Percentiles rank a stretch among this genome's conserved stretches.
phyloP scores from a whole-genome alignment of 306 rosid species.

The Vigna radiata region DNA sequence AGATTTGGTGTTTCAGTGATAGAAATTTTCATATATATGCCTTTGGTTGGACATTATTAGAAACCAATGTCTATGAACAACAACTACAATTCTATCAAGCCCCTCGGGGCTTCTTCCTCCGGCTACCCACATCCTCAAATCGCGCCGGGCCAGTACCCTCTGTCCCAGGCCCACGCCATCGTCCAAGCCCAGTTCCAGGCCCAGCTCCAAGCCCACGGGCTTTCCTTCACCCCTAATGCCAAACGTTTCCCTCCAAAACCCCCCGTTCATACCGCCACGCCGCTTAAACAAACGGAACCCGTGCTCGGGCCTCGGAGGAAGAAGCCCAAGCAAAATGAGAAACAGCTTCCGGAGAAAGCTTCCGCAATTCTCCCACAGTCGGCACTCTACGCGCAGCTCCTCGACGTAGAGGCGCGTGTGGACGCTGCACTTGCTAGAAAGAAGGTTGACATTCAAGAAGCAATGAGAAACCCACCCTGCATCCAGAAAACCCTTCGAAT shows the following conservation, averaged over 20 bases:
- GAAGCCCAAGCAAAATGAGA: slow-evolving; percentile 5
- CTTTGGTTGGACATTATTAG: not conserved
- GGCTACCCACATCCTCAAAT: not conserved
- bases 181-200: slow-evolving; percentile 27
- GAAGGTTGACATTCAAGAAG: not conserved
- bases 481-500: slow-evolving; percentile 12
- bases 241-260: slow-evolving; percentile 22
- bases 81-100: not conserved
- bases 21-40: not conserved
- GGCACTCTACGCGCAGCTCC: not conserved
- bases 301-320: not conserved
- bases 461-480: slow-evolving; percentile 17
- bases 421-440: not conserved
- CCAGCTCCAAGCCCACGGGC: slow-evolving; percentile 26
- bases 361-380: not conserved
- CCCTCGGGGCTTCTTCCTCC: not conserved
- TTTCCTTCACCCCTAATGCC: not conserved
- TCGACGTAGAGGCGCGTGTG: not conserved
- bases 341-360: slow-evolving; percentile 9
- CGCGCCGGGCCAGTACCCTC: not conserved
- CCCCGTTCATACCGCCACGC: not conserved
- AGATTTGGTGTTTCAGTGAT: not conserved
- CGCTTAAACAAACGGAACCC: not conserved
- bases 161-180: slow-evolving; percentile 12
- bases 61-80: not conserved